These are phyloP conservation scores for Trametes sanguinea DNA, from an alignment of 768 basidiomycete species.

Conservation along the genomic window DNA sequence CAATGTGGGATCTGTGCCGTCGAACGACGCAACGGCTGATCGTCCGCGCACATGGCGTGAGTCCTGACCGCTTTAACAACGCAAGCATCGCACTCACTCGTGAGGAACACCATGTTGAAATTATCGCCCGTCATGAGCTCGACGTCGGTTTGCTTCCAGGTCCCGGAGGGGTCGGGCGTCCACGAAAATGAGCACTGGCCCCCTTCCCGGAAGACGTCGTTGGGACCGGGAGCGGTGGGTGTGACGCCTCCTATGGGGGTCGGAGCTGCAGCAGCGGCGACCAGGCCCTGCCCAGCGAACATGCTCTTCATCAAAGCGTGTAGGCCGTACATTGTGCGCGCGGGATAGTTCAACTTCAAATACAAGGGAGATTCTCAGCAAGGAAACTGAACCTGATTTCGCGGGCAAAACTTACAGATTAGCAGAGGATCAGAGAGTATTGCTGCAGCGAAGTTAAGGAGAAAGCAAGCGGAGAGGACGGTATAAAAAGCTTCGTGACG, in stretches of 20 bases:
- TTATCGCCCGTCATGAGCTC: slow-evolving; percentile 83
- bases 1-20: slow-evolving; percentile 56
- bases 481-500: not conserved
- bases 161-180: slow-evolving; percentile 56
- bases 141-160: slow-evolving; percentile 73
- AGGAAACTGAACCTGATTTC: too few species aligned
- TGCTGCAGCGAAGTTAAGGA: too few species aligned
- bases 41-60: not conserved
- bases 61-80: not conserved
- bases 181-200: slow-evolving; percentile 57
- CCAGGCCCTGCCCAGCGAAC: slow-evolving; percentile 10
- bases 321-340: not conserved
- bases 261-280: not conserved
- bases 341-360: not conserved
- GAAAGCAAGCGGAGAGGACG: too few species aligned
- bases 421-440: too few species aligned
- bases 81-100: slow-evolving; percentile 2
- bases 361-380: too few species aligned
- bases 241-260: slow-evolving; percentile 16
- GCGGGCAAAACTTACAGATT: too few species aligned
- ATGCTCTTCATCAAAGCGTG: not conserved
- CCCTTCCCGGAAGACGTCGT: slow-evolving; percentile 58
- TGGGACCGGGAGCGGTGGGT: slow-evolving; percentile 63
- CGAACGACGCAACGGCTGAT: slow-evolving; percentile 64
- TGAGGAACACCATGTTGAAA: slow-evolving; percentile 61